These are phyloP conservation scores for Botryotinia convoluta DNA, from an alignment of 2,329 filamentous ascomycete species.

Conservation along the genomic window DNA sequence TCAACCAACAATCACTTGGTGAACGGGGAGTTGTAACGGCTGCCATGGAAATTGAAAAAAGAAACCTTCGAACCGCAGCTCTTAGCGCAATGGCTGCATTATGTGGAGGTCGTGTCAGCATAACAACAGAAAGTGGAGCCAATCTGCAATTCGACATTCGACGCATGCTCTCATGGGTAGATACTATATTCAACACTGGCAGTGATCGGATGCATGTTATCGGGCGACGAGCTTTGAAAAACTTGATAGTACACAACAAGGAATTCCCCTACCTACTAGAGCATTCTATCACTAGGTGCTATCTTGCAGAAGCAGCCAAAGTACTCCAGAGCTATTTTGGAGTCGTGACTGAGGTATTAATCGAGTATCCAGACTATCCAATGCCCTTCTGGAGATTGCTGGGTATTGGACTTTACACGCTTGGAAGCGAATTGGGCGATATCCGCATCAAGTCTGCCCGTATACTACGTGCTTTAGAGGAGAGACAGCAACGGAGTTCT, in stretches of 20 bases:
- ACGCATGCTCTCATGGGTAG: constrained; percentile 92
- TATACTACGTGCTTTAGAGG: constrained; percentile 76
- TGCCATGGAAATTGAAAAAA: constrained; percentile 95
- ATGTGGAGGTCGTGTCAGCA: constrained; percentile 80
- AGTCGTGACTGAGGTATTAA: constrained; percentile 83
- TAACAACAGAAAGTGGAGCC: constrained; percentile 85
- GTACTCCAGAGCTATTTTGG: constrained; percentile 93
- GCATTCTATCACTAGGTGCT: constrained; percentile 88
- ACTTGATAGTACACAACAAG: constrained; percentile 85
- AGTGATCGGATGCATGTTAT: constrained; percentile 92
- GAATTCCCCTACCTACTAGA: constrained; percentile 83
- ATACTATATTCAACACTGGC: constrained; percentile 86
- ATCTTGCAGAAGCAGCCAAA: constrained; percentile 75
- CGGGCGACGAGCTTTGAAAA: constrained; percentile 81
- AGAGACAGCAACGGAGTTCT: constrained; percentile 78
- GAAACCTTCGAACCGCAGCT: constrained; percentile 84
- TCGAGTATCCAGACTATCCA: constrained; percentile 77
- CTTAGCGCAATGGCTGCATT: constrained; percentile 93
- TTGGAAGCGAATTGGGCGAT: constrained; percentile 87
- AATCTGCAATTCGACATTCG: constrained; percentile 87
- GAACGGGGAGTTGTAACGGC: constrained; percentile 79
- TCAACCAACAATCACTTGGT: constrained; percentile 70
- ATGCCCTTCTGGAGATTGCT: constrained; percentile 89
- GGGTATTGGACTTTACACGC: constrained; percentile 82
- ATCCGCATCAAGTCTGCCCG: constrained; percentile 85